These are phyloP conservation scores for Venturiaceae sp. DNA, from an alignment of 2,329 filamentous ascomycete species.

Conservation along the genomic window DNA sequence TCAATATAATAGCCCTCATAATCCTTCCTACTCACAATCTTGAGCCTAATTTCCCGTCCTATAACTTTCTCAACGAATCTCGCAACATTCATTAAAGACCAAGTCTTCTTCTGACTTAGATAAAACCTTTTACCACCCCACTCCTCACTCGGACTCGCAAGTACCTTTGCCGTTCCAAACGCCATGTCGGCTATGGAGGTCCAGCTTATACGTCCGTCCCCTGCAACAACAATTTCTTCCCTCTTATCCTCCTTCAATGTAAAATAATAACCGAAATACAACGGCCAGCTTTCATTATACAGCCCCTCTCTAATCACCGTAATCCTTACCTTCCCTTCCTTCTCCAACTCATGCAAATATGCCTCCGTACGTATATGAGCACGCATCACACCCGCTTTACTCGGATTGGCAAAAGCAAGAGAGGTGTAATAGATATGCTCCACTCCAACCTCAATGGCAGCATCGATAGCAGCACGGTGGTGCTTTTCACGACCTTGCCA, in stretches of 20 bases:
- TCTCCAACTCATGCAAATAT: conserved; percentile 23
- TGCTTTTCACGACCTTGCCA: conserved; percentile 33
- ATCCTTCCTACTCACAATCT: conserved; percentile 26
- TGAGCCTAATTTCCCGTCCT: conserved; percentile 22
- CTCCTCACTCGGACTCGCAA: conserved; percentile 16
- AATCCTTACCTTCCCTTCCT: conserved; percentile 14
- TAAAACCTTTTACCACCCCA: conserved; percentile 28
- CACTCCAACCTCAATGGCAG: conserved; percentile 29
- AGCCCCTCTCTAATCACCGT: conserved; percentile 34
- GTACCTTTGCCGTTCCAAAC: conserved; percentile 29
- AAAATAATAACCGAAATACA: conserved; percentile 36
- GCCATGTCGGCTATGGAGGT: conserved; percentile 34
- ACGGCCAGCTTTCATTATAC: conserved; percentile 37
- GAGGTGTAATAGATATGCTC: conserved; percentile 37
- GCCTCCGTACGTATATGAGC: conserved; percentile 36
- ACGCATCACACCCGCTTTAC: conserved; percentile 33
- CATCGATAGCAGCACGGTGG: conserved; percentile 32
- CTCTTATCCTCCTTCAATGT: conserved; percentile 21
- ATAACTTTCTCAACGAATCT: conserved; percentile 17
- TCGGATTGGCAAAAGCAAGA: conserved; percentile 31
- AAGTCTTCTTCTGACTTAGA: conserved; percentile 20
- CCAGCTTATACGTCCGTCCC: conserved; percentile 33
- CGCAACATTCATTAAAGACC: conserved; percentile 20
- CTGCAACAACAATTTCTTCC: conserved; percentile 27
- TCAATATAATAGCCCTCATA: conserved; percentile 31